A percentile compares a stretch with the other conserved stretches of the same genome.
These are phyloP conservation scores for Panus rudis DNA, from an alignment of 768 basidiomycete genomes.

Conservation along the genomic window DNA sequence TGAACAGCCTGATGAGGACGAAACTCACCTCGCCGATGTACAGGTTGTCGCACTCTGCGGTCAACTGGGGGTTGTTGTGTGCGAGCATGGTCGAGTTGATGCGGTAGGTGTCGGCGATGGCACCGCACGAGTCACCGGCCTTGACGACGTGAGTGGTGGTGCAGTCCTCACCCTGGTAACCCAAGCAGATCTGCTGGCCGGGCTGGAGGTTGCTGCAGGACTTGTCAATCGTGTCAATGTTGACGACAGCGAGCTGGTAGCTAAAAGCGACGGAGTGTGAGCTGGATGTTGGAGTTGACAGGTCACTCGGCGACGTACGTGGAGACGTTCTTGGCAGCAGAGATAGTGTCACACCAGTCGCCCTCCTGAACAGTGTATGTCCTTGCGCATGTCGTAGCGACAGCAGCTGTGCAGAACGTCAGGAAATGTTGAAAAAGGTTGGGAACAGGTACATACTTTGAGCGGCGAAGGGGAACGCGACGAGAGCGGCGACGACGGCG, in stretches of 20 bases:
- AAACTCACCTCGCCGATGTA: constrained; percentile 66
- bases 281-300: not conserved
- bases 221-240: constrained; percentile 41
- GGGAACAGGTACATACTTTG: constrained; percentile 28
- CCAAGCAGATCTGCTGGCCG: constrained; percentile 54
- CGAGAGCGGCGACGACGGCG: constrained; percentile 31
- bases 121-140: constrained; percentile 50
- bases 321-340: constrained; percentile 50
- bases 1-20: constrained; percentile 2
- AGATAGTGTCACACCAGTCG: constrained; percentile 66
- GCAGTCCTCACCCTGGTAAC: constrained; percentile 55
- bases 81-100: constrained; percentile 49
- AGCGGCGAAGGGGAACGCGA: constrained; percentile 40
- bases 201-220: constrained; percentile 53
- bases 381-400: constrained; percentile 42
- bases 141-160: constrained; percentile 48
- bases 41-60: constrained; percentile 51
- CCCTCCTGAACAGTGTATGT: constrained; percentile 48
- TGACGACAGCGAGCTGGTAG: constrained; percentile 67
- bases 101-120: constrained; percentile 30
- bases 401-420: constrained; percentile 7
- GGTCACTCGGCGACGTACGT: constrained; percentile 36
- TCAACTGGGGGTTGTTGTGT: constrained; percentile 71
- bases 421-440: not conserved
- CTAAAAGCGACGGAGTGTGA: constrained; percentile 27